Evolutionary conservation across 805 yeast genomes (phyloP).

Genomic region (Teunomyces tritomae): DNA sequence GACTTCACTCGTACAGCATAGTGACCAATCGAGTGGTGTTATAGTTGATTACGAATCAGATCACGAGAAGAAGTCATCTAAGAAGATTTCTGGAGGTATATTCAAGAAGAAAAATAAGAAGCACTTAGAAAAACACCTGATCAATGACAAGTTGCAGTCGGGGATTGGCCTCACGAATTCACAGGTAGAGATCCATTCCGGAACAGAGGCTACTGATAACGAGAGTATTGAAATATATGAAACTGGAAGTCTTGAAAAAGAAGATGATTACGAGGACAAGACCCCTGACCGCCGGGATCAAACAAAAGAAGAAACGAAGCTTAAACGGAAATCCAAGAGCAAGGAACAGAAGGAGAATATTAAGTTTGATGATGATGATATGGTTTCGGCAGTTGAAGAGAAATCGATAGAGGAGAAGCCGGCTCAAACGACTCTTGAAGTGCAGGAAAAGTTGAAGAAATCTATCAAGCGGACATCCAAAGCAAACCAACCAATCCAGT

Average conservation of each 20-base stretch:
- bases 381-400: slow-evolving; percentile 1
- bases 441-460: slow-evolving; percentile 43
- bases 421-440: slow-evolving; percentile 33
- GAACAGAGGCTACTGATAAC: slow-evolving; percentile 1
- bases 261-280: not conserved
- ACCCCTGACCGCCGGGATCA: not conserved
- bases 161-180: not conserved
- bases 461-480: slow-evolving; percentile 39
- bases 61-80: slow-evolving; percentile 12
- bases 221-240: not conserved
- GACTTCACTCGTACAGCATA: slow-evolving; percentile 3
- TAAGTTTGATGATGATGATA: slow-evolving; percentile 6
- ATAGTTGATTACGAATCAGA: slow-evolving; percentile 28
- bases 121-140: slow-evolving; percentile 8
- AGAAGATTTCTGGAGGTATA: slow-evolving; percentile 15
- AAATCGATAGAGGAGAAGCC: slow-evolving; percentile 17
- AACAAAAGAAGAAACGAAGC: slow-evolving; percentile 1
- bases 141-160: not conserved
- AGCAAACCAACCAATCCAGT: slow-evolving; percentile 46
- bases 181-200: slow-evolving; percentile 1
- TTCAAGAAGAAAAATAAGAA: slow-evolving; percentile 15
- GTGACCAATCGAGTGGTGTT: slow-evolving; percentile 11
- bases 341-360: slow-evolving; percentile 11
- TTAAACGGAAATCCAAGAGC: slow-evolving; percentile 6
- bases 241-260: not conserved